phyloP scores from a whole-genome alignment of 2,329 filamentous ascomycete genomes.

The Sphaceloma murrayae region DNA sequence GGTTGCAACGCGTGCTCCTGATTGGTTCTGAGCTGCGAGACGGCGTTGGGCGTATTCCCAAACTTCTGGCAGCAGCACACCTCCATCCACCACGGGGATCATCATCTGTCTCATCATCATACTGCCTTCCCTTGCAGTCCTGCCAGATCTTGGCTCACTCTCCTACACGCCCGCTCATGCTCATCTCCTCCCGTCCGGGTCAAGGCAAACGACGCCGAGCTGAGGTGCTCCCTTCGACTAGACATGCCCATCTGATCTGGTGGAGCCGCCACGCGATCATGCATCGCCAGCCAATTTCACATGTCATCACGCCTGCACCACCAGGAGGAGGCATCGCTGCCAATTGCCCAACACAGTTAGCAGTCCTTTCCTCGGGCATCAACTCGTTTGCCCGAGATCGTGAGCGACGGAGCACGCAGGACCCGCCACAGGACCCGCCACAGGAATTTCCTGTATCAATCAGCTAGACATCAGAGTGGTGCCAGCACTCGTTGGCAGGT shows the following conservation, averaged over 20 bases:
- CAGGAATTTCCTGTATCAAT: too few relatives aligned
- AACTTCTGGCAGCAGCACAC: constrained; percentile 10
- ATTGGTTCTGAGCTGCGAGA: constrained; percentile 7
- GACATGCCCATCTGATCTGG: constrained; percentile 5
- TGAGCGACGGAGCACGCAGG: too few relatives aligned
- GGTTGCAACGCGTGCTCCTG: background rate
- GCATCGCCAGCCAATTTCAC: constrained; percentile 4
- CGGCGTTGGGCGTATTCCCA: constrained; percentile 12
- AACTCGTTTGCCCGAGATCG: background rate
- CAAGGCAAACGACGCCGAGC: too few relatives aligned
- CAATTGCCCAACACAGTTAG: background rate
- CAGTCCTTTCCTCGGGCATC: constrained; percentile 11
- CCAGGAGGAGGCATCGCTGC: background rate
- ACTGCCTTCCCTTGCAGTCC: too few relatives aligned
- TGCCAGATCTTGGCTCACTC: constrained; percentile 3
- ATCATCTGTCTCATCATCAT: constrained; percentile 16
- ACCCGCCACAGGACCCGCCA: too few relatives aligned
- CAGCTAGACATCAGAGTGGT: too few relatives aligned
- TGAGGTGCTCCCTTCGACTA: too few relatives aligned
- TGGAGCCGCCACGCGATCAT: constrained; percentile 11
- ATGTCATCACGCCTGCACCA: background rate
- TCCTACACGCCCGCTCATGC: constrained; percentile 8
- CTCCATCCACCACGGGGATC: background rate
- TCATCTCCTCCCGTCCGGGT: constrained; percentile 4
- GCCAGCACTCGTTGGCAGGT: too few relatives aligned